phyloP scores from a whole-genome alignment of 1,284 basidiomycete genomes.

The Apiotrichum porosum region DNA sequence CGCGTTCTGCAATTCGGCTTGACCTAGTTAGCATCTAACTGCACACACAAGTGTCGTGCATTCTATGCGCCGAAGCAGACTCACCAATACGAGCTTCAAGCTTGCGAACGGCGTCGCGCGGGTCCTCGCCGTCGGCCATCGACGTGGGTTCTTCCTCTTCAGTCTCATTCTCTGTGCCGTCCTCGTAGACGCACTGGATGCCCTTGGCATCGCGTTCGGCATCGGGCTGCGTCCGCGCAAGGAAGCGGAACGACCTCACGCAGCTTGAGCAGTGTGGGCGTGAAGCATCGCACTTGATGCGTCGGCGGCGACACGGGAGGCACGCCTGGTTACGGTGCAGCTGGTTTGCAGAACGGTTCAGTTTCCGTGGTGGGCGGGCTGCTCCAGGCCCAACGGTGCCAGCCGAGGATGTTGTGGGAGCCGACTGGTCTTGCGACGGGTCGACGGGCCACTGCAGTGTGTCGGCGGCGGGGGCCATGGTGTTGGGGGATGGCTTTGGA shows the following conservation, averaged over 20 bases:
- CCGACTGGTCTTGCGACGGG: too few species aligned
- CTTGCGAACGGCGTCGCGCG: constrained; percentile 14
- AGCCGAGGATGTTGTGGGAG: not conserved
- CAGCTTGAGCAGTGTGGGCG: constrained; percentile 19
- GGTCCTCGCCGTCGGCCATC: constrained; percentile 5
- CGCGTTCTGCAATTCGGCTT: not conserved
- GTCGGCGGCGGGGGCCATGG: too few species aligned
- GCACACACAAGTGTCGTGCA: not conserved
- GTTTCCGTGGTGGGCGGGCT: constrained; percentile 13
- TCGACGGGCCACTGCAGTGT: too few species aligned
- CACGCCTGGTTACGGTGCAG: constrained; percentile 22
- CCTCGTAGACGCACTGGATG: constrained; percentile 34
- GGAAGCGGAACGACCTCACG: constrained; percentile 17
- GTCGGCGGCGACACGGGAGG: constrained; percentile 17
- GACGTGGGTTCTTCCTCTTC: not conserved
- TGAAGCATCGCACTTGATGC: constrained; percentile 21
- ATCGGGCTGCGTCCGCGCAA: constrained; percentile 30
- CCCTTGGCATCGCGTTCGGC: constrained; percentile 30
- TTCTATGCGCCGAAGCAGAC: too few species aligned
- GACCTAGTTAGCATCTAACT: not conserved
- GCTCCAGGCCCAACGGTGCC: not conserved
- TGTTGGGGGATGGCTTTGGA: too few species aligned
- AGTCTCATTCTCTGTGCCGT: constrained; percentile 2
- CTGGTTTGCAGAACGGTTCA: constrained; percentile 21
- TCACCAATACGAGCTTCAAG: constrained; percentile 36